These are phyloP conservation scores for Auxenochlorella pyrenoidosa DNA, from an alignment of 139 green algal species.

Conservation along the genomic window DNA sequence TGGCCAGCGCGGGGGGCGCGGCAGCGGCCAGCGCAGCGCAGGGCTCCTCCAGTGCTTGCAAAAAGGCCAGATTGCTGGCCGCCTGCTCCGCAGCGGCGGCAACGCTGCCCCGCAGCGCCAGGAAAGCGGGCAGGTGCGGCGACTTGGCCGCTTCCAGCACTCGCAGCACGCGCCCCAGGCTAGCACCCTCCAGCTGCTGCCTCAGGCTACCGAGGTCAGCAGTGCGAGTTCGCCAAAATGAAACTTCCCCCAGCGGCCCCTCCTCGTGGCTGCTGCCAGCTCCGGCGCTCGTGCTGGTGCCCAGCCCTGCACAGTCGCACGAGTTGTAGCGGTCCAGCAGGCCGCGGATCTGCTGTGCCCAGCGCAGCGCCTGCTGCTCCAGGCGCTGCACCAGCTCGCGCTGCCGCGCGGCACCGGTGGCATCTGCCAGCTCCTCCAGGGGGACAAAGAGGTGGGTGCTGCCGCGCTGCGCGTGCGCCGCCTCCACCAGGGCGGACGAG, in stretches of 20 bases:
- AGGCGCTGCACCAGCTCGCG: constrained; percentile 88
- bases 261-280: constrained; percentile 39
- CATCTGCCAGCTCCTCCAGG: constrained; percentile 40
- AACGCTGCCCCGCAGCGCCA: constrained; percentile 76
- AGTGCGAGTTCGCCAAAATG: constrained; percentile 84
- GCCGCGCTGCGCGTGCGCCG: constrained; percentile 71
- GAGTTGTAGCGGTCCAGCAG: constrained; percentile 62
- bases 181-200: constrained; percentile 69
- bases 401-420: constrained; percentile 42
- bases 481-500: constrained; percentile 82
- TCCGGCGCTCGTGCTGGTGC: too few relatives aligned
- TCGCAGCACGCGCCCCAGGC: constrained; percentile 22
- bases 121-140: constrained; percentile 82
- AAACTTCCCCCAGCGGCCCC: constrained; percentile 85
- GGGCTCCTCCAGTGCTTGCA: constrained; percentile 76
- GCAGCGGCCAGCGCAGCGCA: constrained; percentile 52
- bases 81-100: constrained; percentile 78
- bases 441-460: constrained; percentile 89
- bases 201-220: constrained; percentile 81
- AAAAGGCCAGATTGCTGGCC: constrained; percentile 86
- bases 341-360: constrained; percentile 88
- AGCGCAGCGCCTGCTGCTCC: constrained; percentile 87
- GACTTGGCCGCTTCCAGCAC: constrained; percentile 77
- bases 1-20: constrained; percentile 59
- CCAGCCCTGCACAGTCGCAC: not conserved